Evolutionary conservation across 192 early-diverging fungal genomes (phyloP).

Genomic region (Rhizophagus prolifer): DNA sequence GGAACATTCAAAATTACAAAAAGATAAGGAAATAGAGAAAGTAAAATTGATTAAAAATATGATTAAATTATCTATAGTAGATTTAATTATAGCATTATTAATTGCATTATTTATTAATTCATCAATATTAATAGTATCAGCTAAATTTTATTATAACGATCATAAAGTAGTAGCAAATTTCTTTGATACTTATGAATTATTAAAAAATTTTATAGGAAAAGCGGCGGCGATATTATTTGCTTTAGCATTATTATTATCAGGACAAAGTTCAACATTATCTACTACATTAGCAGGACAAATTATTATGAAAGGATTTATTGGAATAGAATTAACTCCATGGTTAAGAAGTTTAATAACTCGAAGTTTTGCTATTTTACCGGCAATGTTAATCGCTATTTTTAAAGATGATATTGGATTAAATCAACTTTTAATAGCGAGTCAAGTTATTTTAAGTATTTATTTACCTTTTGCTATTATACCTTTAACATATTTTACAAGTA

Average conservation of each 20-base stretch:
- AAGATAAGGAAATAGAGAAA: constrained; percentile 29
- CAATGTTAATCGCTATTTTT: constrained; percentile 67
- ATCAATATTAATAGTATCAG: constrained; percentile 78
- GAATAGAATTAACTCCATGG: constrained; percentile 61
- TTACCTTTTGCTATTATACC: constrained; percentile 83
- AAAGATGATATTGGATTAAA: constrained; percentile 62
- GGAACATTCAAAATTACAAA: constrained; percentile 29
- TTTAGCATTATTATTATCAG: constrained; percentile 70
- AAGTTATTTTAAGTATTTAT: constrained; percentile 77
- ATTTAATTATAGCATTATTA: constrained; percentile 63
- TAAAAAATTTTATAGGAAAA: constrained; percentile 58
- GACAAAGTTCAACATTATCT: constrained; percentile 75
- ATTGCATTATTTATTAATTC: constrained; percentile 77
- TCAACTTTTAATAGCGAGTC: constrained; percentile 63
- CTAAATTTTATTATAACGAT: constrained; percentile 64
- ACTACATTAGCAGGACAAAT: constrained; percentile 84
- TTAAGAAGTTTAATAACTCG: constrained; percentile 68
- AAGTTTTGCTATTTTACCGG: constrained; percentile 69
- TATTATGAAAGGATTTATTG: constrained; percentile 79
- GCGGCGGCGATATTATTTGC: constrained; percentile 71
- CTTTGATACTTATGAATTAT: constrained; percentile 61
- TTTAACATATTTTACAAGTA: constrained; percentile 65
- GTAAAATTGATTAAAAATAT: constrained; percentile 25
- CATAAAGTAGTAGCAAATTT: constrained; percentile 52
- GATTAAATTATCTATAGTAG: constrained; percentile 47